Conservation (phyloP, 805 yeast genomes). For the Kuraishia molischiana region DNA sequence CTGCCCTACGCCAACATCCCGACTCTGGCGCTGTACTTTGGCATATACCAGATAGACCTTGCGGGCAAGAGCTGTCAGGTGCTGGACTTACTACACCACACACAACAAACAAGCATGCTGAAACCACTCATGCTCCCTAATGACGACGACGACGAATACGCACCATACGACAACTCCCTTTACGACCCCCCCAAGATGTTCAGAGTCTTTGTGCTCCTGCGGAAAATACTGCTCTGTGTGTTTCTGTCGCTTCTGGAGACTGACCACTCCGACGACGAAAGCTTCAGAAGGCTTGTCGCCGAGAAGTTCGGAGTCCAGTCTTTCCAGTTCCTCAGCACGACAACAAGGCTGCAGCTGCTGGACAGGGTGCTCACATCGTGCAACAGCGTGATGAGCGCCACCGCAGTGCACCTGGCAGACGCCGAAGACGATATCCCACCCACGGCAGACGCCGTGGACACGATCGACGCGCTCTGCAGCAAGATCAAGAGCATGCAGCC, state of each 20-base stretch:
- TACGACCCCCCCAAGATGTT: constrained; percentile 4
- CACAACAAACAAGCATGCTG: constrained; percentile 5
- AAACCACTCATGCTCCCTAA: constrained; percentile 13
- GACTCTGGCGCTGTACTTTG: constrained; percentile 12
- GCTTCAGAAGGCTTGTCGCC: not conserved
- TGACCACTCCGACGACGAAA: not conserved
- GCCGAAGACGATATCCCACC: not conserved
- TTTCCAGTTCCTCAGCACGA: not conserved
- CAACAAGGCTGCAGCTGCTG: not conserved
- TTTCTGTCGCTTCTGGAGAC: constrained; percentile 12
- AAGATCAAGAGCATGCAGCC: not conserved
- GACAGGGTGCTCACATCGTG: not conserved
- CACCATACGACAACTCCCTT: not conserved
- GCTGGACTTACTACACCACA: not conserved
- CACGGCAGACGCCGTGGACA: not conserved
- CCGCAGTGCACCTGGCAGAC: not conserved
- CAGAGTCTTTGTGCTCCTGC: constrained; percentile 5
- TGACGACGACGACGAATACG: constrained; percentile 5
- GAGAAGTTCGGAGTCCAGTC: not conserved
- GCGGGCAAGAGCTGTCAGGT: constrained; percentile 5
- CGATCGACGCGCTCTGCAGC: not conserved
- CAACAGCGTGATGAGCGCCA: not conserved
- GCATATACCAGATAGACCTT: constrained; percentile 16
- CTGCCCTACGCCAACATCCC: constrained; percentile 10
- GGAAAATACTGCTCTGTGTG: constrained; percentile 14